Evolutionary conservation across 441 rosid species (phyloP).

Genomic region (Kokia cookei): DNA sequence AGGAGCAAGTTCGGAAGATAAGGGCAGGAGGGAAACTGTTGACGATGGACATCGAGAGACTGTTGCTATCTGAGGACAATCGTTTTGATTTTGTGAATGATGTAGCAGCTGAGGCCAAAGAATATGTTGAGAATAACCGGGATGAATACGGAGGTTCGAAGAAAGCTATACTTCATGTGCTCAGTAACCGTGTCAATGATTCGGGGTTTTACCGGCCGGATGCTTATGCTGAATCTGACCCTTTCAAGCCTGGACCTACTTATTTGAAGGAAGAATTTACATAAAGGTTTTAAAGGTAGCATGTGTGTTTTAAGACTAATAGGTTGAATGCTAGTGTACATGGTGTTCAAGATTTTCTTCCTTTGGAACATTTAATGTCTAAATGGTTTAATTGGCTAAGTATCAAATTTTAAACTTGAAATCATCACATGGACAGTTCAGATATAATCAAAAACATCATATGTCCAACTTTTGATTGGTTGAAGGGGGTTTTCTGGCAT

Average conservation of each 20-base stretch:
- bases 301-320: background rate
- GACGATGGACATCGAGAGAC: constrained; percentile 65
- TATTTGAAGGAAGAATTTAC: constrained; percentile 56
- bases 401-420: too few relatives aligned
- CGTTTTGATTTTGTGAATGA: constrained; percentile 67
- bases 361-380: background rate
- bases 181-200: constrained; percentile 75
- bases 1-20: constrained; percentile 75
- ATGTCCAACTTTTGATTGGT: too few relatives aligned
- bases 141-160: constrained; percentile 74
- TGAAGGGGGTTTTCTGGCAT: too few relatives aligned
- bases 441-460: too few relatives aligned
- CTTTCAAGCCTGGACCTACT: constrained; percentile 74
- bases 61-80: constrained; percentile 67
- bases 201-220: constrained; percentile 67
- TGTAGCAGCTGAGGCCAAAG: constrained; percentile 80
- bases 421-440: too few relatives aligned
- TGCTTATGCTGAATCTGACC: constrained; percentile 66
- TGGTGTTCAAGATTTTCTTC: background rate
- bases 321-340: background rate
- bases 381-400: too few relatives aligned
- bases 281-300: constrained; percentile 16
- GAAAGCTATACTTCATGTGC: constrained; percentile 78
- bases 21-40: constrained; percentile 54
- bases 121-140: constrained; percentile 62